Percentiles rank a stretch among this genome's conserved stretches.
Conservation (phyloP, 2,329 filamentous ascomycete genomes). For the Neospermospora avenae region DNA sequence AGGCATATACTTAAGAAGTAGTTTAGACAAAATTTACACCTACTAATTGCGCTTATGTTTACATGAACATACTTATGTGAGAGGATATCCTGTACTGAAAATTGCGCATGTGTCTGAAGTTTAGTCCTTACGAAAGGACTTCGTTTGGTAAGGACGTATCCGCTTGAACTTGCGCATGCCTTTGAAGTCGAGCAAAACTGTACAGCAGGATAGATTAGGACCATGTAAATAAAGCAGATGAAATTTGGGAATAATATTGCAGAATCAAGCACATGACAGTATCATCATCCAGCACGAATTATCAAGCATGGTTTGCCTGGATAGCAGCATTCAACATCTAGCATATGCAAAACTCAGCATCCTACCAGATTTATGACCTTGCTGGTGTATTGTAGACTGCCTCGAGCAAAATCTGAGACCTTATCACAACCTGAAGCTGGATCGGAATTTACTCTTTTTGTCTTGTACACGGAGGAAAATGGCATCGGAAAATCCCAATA, state of each 20-base stretch:
- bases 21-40: not conserved
- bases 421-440: not conserved
- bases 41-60: not conserved
- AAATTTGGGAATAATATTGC: not conserved
- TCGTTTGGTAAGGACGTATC: not conserved
- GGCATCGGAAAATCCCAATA: not conserved
- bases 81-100: not conserved
- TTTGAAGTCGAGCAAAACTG: not conserved
- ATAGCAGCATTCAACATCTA: not conserved
- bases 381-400: not conserved
- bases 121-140: not conserved
- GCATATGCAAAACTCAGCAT: not conserved
- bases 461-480: not conserved
- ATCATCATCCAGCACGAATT: not conserved
- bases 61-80: not conserved
- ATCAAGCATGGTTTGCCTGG: not conserved
- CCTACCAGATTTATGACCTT: not conserved
- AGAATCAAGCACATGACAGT: not conserved
- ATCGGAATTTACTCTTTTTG: not conserved
- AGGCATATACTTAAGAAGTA: not conserved
- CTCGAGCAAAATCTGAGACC: not conserved
- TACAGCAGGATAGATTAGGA: not conserved
- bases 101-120: not conserved
- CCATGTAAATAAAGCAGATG: not conserved
- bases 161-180: not conserved